Base-by-base conservation (phyloP, 306 rosid genomes). In the Myrica gale region DNA sequence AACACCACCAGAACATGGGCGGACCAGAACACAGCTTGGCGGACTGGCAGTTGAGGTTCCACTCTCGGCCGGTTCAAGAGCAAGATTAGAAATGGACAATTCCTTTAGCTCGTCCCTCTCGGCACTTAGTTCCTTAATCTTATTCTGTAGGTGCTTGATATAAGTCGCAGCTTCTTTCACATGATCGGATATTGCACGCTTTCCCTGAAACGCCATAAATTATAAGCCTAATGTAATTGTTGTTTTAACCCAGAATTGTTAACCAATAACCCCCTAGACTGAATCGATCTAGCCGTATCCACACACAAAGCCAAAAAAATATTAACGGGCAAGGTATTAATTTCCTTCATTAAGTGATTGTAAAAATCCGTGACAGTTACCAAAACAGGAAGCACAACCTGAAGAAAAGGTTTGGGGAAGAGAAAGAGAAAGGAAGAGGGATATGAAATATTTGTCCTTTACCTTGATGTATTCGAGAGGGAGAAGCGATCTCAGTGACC, bases 181-280 rank as follows among this genome's bases (percentile, higher is more conserved):
- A 72, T 88, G 88, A 71, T 93, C 96, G 0, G 89, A 82, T 60
- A 79, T 71, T 20, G 97, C 85, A 71, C 96, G 97, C 74, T 88
- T 93, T 76, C 97, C 98, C 98, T 93, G 82, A 76, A 74, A 79
- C 23, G 16, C 69, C 77, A 73, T 47, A 16, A 71, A 5, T 48
- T 8, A 60, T 56, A 79, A 78, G 83, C 82, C 83, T 83, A 79
- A 73, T 61, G 23, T 48, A 12, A 63, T 44, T 16, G 17, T 65
- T 9, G 20, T 65, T 43, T 7, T 0, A 65, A 65, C 4, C 69
- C 69, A 17, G 10, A 32, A 50, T 12, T 20, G 41, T 52, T 32
- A 32, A 32, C 37, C 37, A 32, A 2, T 41, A 68, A 51, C 9
- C 48, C 16, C 37, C 42, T 65, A 65, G 48, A 23, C 69, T 41